Base-by-base conservation (phyloP, 805 yeast species). In the Suhomyces kilbournensis region DNA sequence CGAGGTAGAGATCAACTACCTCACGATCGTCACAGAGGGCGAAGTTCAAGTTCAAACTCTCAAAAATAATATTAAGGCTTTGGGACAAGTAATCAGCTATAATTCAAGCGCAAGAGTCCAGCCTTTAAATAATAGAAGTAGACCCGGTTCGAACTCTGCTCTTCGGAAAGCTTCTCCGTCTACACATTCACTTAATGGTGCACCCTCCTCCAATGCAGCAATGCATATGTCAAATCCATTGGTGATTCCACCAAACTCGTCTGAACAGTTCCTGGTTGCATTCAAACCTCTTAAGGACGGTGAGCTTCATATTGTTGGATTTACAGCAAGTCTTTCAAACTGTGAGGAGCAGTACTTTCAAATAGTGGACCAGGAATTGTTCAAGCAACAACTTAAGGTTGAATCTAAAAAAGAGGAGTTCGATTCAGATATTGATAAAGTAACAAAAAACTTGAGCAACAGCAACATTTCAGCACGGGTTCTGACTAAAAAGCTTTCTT, bases 1-100 rank as follows among this genome's bases (percentile, higher is more conserved):
- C 66, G 90, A 86, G 42, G 70, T 92, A 12, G 84, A 81, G 38
- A 69, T 92, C 4, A 72, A 74, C 17, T 78, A 78, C 28, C 62
- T 86, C 3, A 60, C 69, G 38, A 67, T 86, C 2, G 68, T 66
- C 1, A 60, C 72, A 3, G 70, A 64, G 10, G 66, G 65, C 6
- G 60, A 51, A 5, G 64, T 63, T 3, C 51, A 60, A n/a, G 62
- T 71, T 1, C 68, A 70, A 42, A 72, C 75, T 1, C 47, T 71
- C 10, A 53, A 52, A 47, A 49, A 53, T n/a, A 39, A 40, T 23
- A 52, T 48, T 14, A 50, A 47, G 20, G 15, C 48, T 7, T 40
- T 34, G 23, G 46, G 43, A 12, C 48, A 46, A 46, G 32, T 23
- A 7, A 46, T 35, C 3, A 34, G 30, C 10, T 14, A 28, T 22